These are phyloP conservation scores for Auricularia auricula-judae DNA, from an alignment of 768 basidiomycete species.

Conservation along the genomic window DNA sequence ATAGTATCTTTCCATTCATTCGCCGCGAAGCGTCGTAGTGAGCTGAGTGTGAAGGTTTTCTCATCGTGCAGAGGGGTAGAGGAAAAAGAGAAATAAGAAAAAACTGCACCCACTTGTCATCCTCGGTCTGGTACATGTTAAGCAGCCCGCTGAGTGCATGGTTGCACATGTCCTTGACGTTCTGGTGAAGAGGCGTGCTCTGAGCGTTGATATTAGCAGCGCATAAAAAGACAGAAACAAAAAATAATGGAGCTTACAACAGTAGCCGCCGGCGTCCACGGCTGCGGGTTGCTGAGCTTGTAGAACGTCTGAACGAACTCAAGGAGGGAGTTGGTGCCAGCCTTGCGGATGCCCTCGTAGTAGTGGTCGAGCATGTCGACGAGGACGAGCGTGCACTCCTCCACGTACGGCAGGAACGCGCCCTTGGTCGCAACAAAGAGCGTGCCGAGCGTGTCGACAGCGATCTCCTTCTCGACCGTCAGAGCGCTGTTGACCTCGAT, in stretches of 20 bases:
- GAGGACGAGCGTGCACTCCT: slow-evolving; percentile 69
- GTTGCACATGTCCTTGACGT: slow-evolving; percentile 69
- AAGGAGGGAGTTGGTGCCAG: slow-evolving; percentile 77
- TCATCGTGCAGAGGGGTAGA: slow-evolving; percentile 30
- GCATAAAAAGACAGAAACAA: not conserved
- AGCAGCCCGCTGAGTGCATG: slow-evolving; percentile 65
- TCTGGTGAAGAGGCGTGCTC: slow-evolving; percentile 43
- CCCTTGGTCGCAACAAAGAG: slow-evolving; percentile 71
- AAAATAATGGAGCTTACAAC: slow-evolving; percentile 34
- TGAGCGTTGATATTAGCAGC: slow-evolving; percentile 13
- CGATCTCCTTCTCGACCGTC: slow-evolving; percentile 98
- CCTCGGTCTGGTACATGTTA: slow-evolving; percentile 87
- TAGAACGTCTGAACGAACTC: slow-evolving; percentile 87
- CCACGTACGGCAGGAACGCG: slow-evolving; percentile 88
- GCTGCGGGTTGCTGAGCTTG: slow-evolving; percentile 67
- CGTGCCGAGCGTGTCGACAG: slow-evolving; percentile 89
- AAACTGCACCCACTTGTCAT: slow-evolving; percentile 74
- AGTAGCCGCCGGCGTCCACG: slow-evolving; percentile 69
- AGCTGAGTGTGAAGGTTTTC: slow-evolving; percentile 51
- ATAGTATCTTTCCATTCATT: slow-evolving; percentile 41
- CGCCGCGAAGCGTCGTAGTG: slow-evolving; percentile 56
- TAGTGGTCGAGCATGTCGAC: slow-evolving; percentile 76
- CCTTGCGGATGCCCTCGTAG: slow-evolving; percentile 96
- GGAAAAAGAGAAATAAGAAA: slow-evolving; percentile 7
- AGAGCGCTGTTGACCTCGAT: slow-evolving; percentile 91